Conservation (phyloP, 2,329 filamentous ascomycete genomes). For the Emmonsia crescens region DNA sequence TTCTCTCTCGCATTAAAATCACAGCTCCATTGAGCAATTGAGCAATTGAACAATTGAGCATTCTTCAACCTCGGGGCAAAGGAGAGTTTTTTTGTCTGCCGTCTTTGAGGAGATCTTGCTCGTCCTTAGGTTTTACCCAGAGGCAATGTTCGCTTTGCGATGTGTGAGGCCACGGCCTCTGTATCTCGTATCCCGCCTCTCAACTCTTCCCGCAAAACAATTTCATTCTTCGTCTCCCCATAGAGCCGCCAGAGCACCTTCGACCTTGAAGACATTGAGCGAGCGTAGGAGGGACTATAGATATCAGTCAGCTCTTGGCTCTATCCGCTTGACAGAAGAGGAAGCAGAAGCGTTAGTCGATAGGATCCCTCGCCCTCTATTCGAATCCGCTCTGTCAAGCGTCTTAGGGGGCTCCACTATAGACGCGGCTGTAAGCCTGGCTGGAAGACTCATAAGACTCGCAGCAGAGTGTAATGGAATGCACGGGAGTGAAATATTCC, state of each 20-base stretch:
- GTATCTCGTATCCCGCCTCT: background rate
- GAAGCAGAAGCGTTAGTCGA: background rate
- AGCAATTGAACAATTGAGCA: background rate
- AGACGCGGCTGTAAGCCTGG: background rate
- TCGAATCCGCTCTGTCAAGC: background rate
- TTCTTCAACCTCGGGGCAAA: background rate
- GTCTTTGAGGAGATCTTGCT: background rate
- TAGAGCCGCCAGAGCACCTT: background rate
- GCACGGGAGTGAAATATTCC: background rate
- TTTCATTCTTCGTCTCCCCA: background rate
- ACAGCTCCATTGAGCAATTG: background rate
- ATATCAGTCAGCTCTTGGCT: background rate
- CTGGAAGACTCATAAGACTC: background rate
- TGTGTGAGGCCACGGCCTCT: background rate
- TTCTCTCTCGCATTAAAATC: no score
- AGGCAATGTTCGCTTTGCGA: background rate
- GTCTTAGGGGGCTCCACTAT: background rate
- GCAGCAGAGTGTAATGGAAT: background rate
- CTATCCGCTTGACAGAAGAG: background rate
- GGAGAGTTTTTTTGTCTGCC: no score
- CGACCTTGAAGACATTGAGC: background rate
- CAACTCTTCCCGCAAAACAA: background rate
- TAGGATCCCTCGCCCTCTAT: background rate
- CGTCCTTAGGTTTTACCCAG: background rate
- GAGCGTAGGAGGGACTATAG: background rate